Base-by-base conservation (phyloP, 169 alveolate species). In the Sarcocystis neurona region DNA sequence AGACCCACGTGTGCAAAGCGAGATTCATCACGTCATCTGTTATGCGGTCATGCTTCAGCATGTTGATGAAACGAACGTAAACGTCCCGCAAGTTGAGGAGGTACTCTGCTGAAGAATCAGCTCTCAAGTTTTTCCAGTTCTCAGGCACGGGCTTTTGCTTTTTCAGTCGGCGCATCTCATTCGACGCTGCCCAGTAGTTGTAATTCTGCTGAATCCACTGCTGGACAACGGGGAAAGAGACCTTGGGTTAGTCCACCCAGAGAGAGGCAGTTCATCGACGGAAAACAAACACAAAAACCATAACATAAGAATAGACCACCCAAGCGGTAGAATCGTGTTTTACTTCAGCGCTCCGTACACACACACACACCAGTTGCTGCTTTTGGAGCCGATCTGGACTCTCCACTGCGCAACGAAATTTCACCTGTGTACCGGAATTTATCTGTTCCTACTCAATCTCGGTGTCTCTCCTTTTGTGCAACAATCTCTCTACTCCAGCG, bases 1-100 rank as follows among this genome's bases (percentile, higher is more conserved):
- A 85, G 15, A 85, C 41, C 90, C 90, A 85, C 0, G 90, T 70
- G 46, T 85, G 90, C 0, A 60, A 32, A 41, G 77, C 85, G 44
- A 85, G 90, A 43, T 50, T 70, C 53, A 37, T 68, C 34, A 85
- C n/a, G 23, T 53, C 84, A 18, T 43, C 79, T 3, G 90, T 70
- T 10, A 15, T n/a, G n/a, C 78, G 77, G 18, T 68, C 60, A 30
- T 68, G 60, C 30, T 68, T 27, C 44, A 85, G n/a, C 78, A 85
- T 53, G 60, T 70, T 70, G 18, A 27, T 63, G 46, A 43, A 74
- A 18, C 90, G 90, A 30, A 72, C 56, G 53, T 39, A 56, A 0
- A 56, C 82, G 32, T 72, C 82, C 4, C 82, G 47, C 82, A 72
- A 39, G 39, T 18, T 30, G 46, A 72, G 34, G n/a, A 56, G 34